These are phyloP conservation scores for Artemisia tridentata DNA, from an alignment of 129 eudicot genomes.

Conservation along the genomic window DNA sequence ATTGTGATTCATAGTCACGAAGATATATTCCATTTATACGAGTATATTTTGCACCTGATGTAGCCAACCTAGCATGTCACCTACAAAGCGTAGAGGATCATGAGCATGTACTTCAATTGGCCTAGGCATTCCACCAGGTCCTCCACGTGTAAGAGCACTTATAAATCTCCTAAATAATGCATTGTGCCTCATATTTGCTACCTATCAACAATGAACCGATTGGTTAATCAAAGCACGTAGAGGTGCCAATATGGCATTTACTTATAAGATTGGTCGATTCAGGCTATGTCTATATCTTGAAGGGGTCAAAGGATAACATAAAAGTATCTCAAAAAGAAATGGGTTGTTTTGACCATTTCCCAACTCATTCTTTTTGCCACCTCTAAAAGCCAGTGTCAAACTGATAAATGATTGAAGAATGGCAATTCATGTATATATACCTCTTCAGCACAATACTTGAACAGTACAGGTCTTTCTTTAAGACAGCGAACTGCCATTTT, in stretches of 20 bases:
- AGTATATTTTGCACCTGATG: conserved; percentile 65
- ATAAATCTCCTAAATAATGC: conserved; percentile 91
- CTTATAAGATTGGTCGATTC: too few species aligned
- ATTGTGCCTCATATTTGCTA: conserved; percentile 97
- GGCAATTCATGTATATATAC: conserved; percentile 28
- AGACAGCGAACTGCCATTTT: conserved; percentile 92
- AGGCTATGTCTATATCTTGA: too few species aligned
- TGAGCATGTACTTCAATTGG: conserved; percentile 99
- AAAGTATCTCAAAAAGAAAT: too few species aligned
- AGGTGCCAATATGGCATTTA: background rate
- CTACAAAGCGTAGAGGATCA: conserved; percentile 94
- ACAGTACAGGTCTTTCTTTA: conserved; percentile 90
- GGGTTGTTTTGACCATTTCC: background rate
- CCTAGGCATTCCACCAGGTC: conserved; percentile 98
- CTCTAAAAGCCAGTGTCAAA: background rate
- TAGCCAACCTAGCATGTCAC: conserved; percentile 98
- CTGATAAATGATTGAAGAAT: background rate
- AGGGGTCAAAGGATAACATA: too few species aligned
- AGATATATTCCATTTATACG: background rate
- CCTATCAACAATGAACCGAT: conserved; percentile 38
- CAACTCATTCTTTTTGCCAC: background rate
- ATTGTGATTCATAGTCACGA: background rate
- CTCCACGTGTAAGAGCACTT: conserved; percentile 98
- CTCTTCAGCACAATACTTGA: conserved; percentile 99
- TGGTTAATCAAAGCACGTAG: background rate